These are phyloP conservation scores for Fusarium circinatum DNA, from an alignment of 2,329 filamentous ascomycete genomes.

Conservation along the genomic window DNA sequence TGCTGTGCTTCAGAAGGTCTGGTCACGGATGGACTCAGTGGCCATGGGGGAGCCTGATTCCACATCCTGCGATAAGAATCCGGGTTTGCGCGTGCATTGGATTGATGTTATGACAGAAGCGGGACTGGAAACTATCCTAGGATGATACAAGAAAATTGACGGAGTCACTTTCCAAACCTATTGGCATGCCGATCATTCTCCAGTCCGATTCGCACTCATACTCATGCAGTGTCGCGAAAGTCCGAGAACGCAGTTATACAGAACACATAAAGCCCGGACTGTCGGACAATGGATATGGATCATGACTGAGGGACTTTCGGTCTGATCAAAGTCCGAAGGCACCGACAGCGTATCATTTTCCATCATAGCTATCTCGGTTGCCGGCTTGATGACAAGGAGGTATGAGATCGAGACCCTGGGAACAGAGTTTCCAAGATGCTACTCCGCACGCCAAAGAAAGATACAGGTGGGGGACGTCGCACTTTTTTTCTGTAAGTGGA, in stretches of 20 bases:
- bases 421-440: background rate
- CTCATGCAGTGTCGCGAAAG: background rate
- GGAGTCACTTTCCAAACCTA: too few relatives aligned
- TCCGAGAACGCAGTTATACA: background rate
- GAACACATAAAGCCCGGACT: background rate
- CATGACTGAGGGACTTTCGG: background rate
- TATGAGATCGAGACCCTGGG: background rate
- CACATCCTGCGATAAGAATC: background rate
- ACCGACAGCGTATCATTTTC: background rate
- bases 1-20: background rate
- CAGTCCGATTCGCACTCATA: background rate
- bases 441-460: background rate
- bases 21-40: background rate
- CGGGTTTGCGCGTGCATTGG: background rate
- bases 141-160: background rate
- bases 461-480: background rate
- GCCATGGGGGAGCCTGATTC: background rate
- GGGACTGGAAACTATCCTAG: background rate
- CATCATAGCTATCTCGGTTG: background rate
- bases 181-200: too few relatives aligned
- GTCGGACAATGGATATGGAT: background rate
- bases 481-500: slow-evolving; percentile 8
- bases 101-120: background rate
- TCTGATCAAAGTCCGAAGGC: background rate
- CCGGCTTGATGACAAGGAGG: too few relatives aligned